Evolutionary conservation across 73 alveolate genomes (phyloP).

Genomic region (Paramecium pentaurelia): DNA sequence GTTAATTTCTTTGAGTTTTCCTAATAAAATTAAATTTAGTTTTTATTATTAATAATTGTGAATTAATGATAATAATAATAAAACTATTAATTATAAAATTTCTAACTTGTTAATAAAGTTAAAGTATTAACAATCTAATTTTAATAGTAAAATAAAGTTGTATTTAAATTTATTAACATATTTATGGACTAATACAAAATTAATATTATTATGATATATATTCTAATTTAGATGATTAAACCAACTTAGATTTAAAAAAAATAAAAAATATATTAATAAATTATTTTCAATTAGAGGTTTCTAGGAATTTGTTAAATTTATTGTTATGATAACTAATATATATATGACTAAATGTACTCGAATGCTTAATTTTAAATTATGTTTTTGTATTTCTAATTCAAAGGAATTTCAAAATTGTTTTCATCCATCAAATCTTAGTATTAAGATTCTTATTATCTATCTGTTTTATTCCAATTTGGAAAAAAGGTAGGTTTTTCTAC

Average conservation of each 20-base stretch:
- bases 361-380: not conserved
- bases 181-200: not conserved
- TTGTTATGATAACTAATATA: not conserved
- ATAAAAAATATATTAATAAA: not conserved
- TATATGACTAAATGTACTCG: not conserved
- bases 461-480: not conserved
- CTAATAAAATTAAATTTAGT: too few relatives aligned
- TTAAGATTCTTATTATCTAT: not conserved
- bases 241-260: not conserved
- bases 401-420: not conserved
- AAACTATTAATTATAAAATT: too few relatives aligned
- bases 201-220: too few relatives aligned
- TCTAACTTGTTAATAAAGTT: too few relatives aligned
- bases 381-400: not conserved
- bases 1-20: too few relatives aligned
- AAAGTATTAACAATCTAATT: not conserved
- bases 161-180: too few relatives aligned
- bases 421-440: not conserved
- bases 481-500: not conserved
- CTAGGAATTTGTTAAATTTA: not conserved
- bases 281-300: conserved; percentile 12
- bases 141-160: not conserved
- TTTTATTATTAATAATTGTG: too few relatives aligned
- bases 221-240: not conserved
- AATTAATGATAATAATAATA: too few relatives aligned